These are phyloP conservation scores for Penicillium maclennaniae DNA, from an alignment of 495 filamentous ascomycete species.

Conservation along the genomic window DNA sequence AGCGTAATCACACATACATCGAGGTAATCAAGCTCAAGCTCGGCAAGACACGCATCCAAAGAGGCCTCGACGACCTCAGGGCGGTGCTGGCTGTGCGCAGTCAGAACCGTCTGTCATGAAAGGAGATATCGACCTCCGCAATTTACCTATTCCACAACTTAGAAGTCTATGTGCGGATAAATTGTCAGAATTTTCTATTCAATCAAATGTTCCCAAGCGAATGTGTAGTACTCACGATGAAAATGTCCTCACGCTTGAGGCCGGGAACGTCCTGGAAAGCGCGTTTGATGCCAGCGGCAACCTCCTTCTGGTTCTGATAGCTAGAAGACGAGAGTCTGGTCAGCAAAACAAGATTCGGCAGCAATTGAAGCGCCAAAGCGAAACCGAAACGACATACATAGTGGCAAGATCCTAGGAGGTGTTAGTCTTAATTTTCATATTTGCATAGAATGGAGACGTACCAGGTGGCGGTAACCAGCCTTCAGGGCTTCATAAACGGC, in stretches of 20 bases:
- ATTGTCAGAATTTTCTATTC: background rate
- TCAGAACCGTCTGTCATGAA: background rate
- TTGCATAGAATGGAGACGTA: slow-evolving; percentile 15
- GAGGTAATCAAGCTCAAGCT: slow-evolving; percentile 48
- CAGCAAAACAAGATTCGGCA: slow-evolving; percentile 29
- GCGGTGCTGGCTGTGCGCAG: slow-evolving; percentile 36
- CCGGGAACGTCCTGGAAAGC: slow-evolving; percentile 45
- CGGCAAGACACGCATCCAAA: slow-evolving; percentile 44
- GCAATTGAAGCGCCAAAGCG: background rate
- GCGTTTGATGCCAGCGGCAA: slow-evolving; percentile 43
- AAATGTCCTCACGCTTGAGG: slow-evolving; percentile 49
- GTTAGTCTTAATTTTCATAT: slow-evolving; percentile 16
- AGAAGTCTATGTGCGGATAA: slow-evolving; percentile 31
- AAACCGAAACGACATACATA: slow-evolving; percentile 27
- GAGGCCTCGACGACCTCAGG: slow-evolving; percentile 44
- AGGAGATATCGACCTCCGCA: background rate
- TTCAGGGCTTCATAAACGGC: slow-evolving; percentile 52
- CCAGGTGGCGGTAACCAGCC: slow-evolving; percentile 53
- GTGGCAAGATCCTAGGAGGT: slow-evolving; percentile 38
- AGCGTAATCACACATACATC: slow-evolving; percentile 27
- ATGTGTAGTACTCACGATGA: slow-evolving; percentile 34
- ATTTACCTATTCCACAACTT: slow-evolving; percentile 44
- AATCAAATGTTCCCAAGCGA: too few relatives aligned
- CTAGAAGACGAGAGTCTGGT: slow-evolving; percentile 31
- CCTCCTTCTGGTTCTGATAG: slow-evolving; percentile 50